Evolutionary conservation across 2,329 filamentous ascomycete species (phyloP).

Genomic region (Arthrobotrys entomopaga): DNA sequence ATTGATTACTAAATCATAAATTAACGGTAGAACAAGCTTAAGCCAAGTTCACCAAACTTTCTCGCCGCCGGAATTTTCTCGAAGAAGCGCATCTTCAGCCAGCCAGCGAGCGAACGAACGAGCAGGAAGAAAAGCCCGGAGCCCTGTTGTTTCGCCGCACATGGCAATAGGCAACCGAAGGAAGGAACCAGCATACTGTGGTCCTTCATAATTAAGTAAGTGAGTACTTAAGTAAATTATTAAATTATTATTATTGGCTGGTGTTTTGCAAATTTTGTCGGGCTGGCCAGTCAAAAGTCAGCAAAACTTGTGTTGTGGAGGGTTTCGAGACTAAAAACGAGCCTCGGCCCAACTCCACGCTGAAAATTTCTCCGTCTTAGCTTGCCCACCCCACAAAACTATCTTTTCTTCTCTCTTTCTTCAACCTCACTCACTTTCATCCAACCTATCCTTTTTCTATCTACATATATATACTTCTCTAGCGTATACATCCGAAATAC

Average conservation of each 20-base stretch:
- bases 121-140: constrained; percentile 11
- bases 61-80: constrained; percentile 38
- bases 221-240: too few relatives aligned
- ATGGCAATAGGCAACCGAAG: constrained; percentile 8
- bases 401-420: constrained; percentile 12
- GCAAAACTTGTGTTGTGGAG: too few relatives aligned
- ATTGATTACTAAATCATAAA: too few relatives aligned
- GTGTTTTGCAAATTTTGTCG: neutral
- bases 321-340: too few relatives aligned
- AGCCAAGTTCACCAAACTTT: neutral
- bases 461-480: neutral
- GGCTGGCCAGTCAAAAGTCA: constrained; percentile 10
- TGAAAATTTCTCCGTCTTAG: constrained; percentile 40
- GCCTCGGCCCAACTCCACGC: constrained; percentile 11
- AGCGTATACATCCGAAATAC: neutral
- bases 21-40: constrained; percentile 13
- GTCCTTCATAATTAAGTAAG: too few relatives aligned
- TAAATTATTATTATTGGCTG: neutral
- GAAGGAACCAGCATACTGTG: constrained; percentile 38
- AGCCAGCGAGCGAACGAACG: too few relatives aligned
- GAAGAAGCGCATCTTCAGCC: constrained; percentile 31
- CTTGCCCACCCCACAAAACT: neutral
- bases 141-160: constrained; percentile 36
- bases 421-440: constrained; percentile 6
- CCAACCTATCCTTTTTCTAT: neutral